Conservation (phyloP, 2,329 filamentous ascomycete species). For the Fonsecaea erecta region DNA sequence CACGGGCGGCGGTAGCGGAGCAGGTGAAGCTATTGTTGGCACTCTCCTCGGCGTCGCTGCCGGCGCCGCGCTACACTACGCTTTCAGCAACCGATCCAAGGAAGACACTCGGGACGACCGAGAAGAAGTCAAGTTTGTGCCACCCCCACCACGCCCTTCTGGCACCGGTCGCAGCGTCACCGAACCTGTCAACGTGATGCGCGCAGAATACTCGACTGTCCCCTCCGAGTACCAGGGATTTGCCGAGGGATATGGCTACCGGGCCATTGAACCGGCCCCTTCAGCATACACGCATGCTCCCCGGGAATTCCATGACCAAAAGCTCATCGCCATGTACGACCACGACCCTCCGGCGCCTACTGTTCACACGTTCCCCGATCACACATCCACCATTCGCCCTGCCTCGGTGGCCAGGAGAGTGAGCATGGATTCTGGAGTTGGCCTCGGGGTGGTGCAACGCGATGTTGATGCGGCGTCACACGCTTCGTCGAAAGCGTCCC, state of each 20-base stretch:
- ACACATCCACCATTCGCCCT: slow-evolving; percentile 26
- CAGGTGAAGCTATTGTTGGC: slow-evolving; percentile 70
- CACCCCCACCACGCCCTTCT: slow-evolving; percentile 18
- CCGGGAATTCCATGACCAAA: slow-evolving; percentile 16
- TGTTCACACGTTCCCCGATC: slow-evolving; percentile 6
- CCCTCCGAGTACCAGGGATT: slow-evolving; percentile 16
- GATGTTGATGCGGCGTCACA: slow-evolving; percentile 16
- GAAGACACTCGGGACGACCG: slow-evolving; percentile 13
- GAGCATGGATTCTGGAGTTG: slow-evolving; percentile 30
- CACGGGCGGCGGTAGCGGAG: slow-evolving; percentile 40
- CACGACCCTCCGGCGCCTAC: slow-evolving; percentile 25
- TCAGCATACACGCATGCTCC: slow-evolving; percentile 20
- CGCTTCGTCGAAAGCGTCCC: slow-evolving; percentile 20
- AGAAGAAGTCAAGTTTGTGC: slow-evolving; percentile 7
- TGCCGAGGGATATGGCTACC: slow-evolving; percentile 12
- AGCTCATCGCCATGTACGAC: slow-evolving; percentile 36
- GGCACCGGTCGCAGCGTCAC: slow-evolving; percentile 24
- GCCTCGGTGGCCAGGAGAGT: slow-evolving; percentile 16
- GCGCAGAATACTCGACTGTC: slow-evolving; percentile 25
- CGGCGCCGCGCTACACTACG: slow-evolving; percentile 76
- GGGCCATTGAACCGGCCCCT: slow-evolving; percentile 34
- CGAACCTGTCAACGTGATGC: slow-evolving; percentile 18
- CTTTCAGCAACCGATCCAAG: slow-evolving; percentile 62
- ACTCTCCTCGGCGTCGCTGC: slow-evolving; percentile 79
- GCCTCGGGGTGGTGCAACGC: slow-evolving; percentile 13